Percentiles rank a stretch among this genome's conserved stretches.
Conservation (phyloP, 1,139 yeast genomes). For the Blastobotrys petasosporus region DNA sequence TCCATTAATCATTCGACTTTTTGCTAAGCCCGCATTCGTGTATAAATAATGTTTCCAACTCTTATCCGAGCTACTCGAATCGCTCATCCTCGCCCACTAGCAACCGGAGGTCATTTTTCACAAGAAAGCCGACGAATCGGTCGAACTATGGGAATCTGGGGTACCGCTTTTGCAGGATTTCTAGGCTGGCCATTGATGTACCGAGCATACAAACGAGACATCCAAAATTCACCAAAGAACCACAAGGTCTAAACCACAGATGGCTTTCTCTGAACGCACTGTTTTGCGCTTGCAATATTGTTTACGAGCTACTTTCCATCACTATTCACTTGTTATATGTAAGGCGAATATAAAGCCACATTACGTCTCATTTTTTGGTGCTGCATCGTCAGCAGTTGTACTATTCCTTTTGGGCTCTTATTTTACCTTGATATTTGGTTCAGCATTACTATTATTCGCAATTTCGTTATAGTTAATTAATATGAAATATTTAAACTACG, state of each 20-base stretch:
- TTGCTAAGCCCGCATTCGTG: not conserved
- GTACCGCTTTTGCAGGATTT: conserved; percentile 13
- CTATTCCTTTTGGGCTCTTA: not conserved
- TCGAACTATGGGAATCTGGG: conserved; percentile 17
- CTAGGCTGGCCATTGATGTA: conserved; percentile 17
- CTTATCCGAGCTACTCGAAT: conserved; percentile 11
- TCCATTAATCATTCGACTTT: not conserved
- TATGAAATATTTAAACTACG: no score
- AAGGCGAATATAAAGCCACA: no score
- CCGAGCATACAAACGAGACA: conserved; percentile 5
- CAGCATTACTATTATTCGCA: no score
- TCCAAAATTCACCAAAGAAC: conserved; percentile 7
- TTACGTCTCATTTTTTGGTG: not conserved
- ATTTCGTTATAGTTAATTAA: no score
- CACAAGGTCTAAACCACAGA: conserved; percentile 11
- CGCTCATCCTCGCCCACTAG: conserved; percentile 11
- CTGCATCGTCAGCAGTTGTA: not conserved
- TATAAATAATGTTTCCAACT: conserved; percentile 11
- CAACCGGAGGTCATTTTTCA: conserved; percentile 5
- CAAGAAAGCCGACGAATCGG: conserved; percentile 14
- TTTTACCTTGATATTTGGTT: no score
- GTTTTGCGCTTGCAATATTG: not conserved
- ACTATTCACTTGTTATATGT: no score
- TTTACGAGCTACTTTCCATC: no score
- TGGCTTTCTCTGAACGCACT: not conserved